These are phyloP conservation scores for Phytophthora pisi DNA, from an alignment of 352 stramenopile species.

Conservation along the genomic window DNA sequence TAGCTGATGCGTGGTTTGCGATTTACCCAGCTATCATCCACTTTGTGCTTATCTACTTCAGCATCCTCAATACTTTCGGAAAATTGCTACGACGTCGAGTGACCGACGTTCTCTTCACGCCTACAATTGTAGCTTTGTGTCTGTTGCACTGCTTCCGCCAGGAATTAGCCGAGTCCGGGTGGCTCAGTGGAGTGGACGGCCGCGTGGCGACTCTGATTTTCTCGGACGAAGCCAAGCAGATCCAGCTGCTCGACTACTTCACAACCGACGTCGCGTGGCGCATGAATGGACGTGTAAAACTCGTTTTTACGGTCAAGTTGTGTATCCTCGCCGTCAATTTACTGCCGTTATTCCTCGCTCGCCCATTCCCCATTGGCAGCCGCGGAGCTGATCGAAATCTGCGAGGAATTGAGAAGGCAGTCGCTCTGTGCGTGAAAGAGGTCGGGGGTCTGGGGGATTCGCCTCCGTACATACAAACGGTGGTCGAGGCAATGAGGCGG, in stretches of 20 bases:
- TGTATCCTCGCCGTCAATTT: constrained; percentile 19
- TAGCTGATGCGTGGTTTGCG: constrained; percentile 40
- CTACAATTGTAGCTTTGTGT: constrained; percentile 26
- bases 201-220: constrained; percentile 12
- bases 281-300: constrained; percentile 24
- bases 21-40: constrained; percentile 26
- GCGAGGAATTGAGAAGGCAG: constrained; percentile 8
- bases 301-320: constrained; percentile 30
- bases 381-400: constrained; percentile 4
- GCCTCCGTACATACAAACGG: background rate
- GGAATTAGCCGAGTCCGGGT: constrained; percentile 9
- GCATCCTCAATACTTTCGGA: constrained; percentile 29
- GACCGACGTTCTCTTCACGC: constrained; percentile 35
- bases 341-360: constrained; percentile 6
- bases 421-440: constrained; percentile 9
- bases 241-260: constrained; percentile 25
- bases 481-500: background rate
- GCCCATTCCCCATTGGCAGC: background rate
- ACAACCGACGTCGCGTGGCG: constrained; percentile 21
- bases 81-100: constrained; percentile 30
- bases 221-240: constrained; percentile 3
- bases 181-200: constrained; percentile 19
- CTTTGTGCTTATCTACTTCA: constrained; percentile 26
- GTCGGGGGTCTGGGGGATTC: constrained; percentile 26
- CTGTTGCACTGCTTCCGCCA: constrained; percentile 29